Evolutionary conservation across 345 rosid species (phyloP).

Genomic region (Euphorbia peplus): DNA sequence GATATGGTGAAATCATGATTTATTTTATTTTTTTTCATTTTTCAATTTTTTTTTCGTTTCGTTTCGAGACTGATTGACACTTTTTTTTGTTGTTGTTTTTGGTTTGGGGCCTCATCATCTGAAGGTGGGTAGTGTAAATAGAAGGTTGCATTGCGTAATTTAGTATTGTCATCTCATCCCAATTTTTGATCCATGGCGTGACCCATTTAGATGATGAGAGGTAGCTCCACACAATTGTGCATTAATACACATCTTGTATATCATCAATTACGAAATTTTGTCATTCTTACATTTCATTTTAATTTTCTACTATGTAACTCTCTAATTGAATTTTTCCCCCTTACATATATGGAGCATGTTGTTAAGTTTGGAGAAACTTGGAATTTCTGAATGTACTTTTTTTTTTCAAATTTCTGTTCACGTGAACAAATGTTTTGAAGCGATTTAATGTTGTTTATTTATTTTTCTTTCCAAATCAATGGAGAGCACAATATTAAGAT

Average conservation of each 20-base stretch:
- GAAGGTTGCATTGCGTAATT: slow-evolving; percentile 8
- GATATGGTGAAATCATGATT: slow-evolving; percentile 16
- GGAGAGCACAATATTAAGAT: no score
- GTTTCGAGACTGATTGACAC: neutral
- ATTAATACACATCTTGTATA: slow-evolving; percentile 15
- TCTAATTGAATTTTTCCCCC: no score
- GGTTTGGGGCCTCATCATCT: slow-evolving; percentile 7
- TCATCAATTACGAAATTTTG: slow-evolving; percentile 7
- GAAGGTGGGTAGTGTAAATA: slow-evolving; percentile 33
- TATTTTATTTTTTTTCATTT: neutral
- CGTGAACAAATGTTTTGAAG: no score
- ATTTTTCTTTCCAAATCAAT: no score
- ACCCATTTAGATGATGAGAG: slow-evolving; percentile 15
- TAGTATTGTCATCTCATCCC: slow-evolving; percentile 17
- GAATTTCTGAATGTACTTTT: no score
- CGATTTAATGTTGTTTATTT: no score
- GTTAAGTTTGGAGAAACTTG: no score
- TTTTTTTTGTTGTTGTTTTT: neutral
- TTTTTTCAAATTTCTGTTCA: no score
- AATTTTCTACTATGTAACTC: neutral
- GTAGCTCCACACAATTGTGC: slow-evolving; percentile 13
- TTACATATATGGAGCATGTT: no score
- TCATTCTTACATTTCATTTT: neutral
- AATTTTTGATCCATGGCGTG: slow-evolving; percentile 10
- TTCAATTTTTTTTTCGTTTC: neutral